Conservation (phyloP, 768 basidiomycete genomes). For the Tulasnella sp. region DNA sequence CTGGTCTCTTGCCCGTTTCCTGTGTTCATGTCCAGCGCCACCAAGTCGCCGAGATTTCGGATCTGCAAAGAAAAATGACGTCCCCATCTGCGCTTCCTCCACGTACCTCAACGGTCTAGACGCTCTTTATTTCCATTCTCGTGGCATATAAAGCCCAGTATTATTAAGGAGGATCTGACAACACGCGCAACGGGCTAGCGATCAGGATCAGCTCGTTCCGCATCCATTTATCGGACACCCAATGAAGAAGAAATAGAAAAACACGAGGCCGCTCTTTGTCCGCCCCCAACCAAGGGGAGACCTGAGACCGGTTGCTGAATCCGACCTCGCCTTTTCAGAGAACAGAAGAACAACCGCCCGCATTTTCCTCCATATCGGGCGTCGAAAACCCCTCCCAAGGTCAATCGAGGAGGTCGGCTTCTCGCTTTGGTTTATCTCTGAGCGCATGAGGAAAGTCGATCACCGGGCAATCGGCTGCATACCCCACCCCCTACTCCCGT, state of each 20-base stretch:
- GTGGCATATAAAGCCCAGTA: neutral
- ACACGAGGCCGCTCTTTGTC: constrained; percentile 12
- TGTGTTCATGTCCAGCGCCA: neutral
- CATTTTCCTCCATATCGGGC: neutral
- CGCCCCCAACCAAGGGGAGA: neutral
- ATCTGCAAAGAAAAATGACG: neutral
- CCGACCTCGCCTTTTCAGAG: neutral
- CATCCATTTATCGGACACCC: neutral
- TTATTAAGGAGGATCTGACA: neutral
- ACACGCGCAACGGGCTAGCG: neutral
- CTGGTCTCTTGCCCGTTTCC: neutral
- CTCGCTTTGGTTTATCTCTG: neutral
- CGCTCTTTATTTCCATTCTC: neutral
- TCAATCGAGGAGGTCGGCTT: neutral
- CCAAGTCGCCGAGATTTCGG: neutral
- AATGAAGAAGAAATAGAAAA: neutral
- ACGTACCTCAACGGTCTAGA: too few species aligned
- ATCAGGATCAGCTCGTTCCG: neutral
- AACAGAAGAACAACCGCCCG: neutral
- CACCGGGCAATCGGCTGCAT: neutral
- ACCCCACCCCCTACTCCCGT: neutral
- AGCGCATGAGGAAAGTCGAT: constrained; percentile 7
- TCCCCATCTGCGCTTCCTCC: neutral
- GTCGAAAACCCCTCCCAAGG: neutral
- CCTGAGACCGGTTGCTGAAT: neutral